Evolutionary conservation across 352 stramenopile genomes (phyloP), one percentile per base, ranked within the genome.

Genomic region (Phytophthora tubulina): DNA sequence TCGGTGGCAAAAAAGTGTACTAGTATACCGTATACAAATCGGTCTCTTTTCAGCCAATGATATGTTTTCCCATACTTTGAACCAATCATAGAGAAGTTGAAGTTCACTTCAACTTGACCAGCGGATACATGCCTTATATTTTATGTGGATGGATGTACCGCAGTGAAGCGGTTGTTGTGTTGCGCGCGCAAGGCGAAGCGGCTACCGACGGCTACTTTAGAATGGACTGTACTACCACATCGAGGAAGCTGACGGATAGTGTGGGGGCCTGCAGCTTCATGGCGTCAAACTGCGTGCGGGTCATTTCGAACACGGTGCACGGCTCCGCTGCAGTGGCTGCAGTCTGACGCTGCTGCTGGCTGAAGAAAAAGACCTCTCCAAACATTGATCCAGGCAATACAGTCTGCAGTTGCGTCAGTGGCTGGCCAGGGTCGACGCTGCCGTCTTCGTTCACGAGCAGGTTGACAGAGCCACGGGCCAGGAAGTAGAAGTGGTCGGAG

Each of bases 291-390:
- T 78, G 82, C 4, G 66, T 73, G 27, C 82, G 86, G 17, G 70
- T 82, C 71, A 94, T 81, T 49, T 85, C 72, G 58, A 87, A 94
- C 3, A 94, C 83, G 7, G 85, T 78, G 70, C 77, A 88, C 0
- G 67, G 54, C 53, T 83, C 75, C 14, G 75, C 73, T 2, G 86
- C 76, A 0, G 60, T 63, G 13, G 82, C 86, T 21, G 61, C 68
- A 44, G 89, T 85, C 45, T 86, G 76, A 9, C 86, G 82, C 17
- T 63, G 69, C 58, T 95, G 88, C 15, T 73, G 62, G 35, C 85
- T 81, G 39, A 95, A 91, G 60, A 95, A 95, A 57, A 92, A 86
- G 3, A 93, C 85, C 50, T 95, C 86, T 44, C 88, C 88, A 69
- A 95, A 95, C 81, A 95, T 91, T 30, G 83, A 82, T 2, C 84